Evolutionary conservation across 2,329 filamentous ascomycete species (phyloP).

Genomic region (Ceratocystis alfenasii): DNA sequence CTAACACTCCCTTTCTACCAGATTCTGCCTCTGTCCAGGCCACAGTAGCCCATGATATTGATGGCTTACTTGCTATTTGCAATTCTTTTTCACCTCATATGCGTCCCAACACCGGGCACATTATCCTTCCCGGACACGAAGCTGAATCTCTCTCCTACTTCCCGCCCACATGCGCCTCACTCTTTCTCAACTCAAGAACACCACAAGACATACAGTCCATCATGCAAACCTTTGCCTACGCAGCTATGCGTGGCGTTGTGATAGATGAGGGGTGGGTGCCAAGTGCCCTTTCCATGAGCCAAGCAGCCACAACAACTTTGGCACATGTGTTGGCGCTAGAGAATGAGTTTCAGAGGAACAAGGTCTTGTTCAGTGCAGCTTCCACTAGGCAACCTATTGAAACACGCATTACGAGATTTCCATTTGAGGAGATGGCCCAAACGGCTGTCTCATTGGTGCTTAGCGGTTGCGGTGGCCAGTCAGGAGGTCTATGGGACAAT

Average conservation of each 20-base stretch:
- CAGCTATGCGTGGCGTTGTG: background rate
- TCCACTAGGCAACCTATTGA: background rate
- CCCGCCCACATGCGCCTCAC: conserved; percentile 10
- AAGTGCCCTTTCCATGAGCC: background rate
- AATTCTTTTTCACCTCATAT: background rate
- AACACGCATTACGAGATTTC: background rate
- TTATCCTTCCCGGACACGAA: background rate
- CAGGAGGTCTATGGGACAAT: conserved; percentile 9
- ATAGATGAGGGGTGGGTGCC: conserved; percentile 6
- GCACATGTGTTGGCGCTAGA: background rate
- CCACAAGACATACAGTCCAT: conserved; percentile 3
- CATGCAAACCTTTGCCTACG: background rate
- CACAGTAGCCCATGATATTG: background rate
- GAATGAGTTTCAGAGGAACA: background rate
- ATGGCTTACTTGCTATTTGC: conserved; percentile 9
- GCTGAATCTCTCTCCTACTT: background rate
- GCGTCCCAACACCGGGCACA: conserved; percentile 12
- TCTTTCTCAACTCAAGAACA: background rate
- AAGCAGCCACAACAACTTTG: background rate
- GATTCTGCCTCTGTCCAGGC: background rate
- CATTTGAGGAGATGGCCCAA: conserved; percentile 10
- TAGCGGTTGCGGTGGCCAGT: conserved; percentile 1
- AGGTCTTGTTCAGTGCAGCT: background rate
- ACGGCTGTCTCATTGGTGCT: conserved; percentile 5
- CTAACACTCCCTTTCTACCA: background rate